Conservation (phyloP, 352 stramenopile species). For the Phytophthora brassicae region DNA sequence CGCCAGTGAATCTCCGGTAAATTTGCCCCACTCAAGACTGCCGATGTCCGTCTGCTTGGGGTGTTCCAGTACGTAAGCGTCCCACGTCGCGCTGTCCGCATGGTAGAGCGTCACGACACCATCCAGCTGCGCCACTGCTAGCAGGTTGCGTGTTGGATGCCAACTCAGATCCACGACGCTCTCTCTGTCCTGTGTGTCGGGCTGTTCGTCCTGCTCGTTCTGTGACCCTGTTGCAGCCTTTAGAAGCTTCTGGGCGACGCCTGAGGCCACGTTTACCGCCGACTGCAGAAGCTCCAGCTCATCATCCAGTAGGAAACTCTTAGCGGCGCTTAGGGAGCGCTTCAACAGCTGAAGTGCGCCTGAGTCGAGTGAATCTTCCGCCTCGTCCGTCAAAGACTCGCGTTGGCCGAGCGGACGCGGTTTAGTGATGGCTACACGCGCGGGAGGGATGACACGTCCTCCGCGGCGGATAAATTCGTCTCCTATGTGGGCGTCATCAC, state of each 20-base stretch:
- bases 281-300: constrained; percentile 53
- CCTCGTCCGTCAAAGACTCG: constrained; percentile 59
- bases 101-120: constrained; percentile 73
- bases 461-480: constrained; percentile 69
- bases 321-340: constrained; percentile 20
- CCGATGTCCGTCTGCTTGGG: constrained; percentile 54
- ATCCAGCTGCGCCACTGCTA: constrained; percentile 74
- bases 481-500: constrained; percentile 57
- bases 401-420: constrained; percentile 57
- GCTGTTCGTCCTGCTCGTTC: constrained; percentile 28
- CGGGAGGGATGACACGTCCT: constrained; percentile 53
- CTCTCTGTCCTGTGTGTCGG: constrained; percentile 27
- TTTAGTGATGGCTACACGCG: constrained; percentile 54
- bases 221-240: constrained; percentile 27
- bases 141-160: constrained; percentile 53
- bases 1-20: constrained; percentile 57
- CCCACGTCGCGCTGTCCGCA: constrained; percentile 53
- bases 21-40: constrained; percentile 64
- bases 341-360: constrained; percentile 49
- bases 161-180: constrained; percentile 62
- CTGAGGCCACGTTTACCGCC: constrained; percentile 27
- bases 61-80: constrained; percentile 64
- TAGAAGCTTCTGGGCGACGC: constrained; percentile 25
- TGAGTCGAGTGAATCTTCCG: constrained; percentile 41
- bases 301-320: constrained; percentile 62